Evolutionary conservation across 257 asterid genomes (phyloP).

Genomic region (Prunella vulgaris): DNA sequence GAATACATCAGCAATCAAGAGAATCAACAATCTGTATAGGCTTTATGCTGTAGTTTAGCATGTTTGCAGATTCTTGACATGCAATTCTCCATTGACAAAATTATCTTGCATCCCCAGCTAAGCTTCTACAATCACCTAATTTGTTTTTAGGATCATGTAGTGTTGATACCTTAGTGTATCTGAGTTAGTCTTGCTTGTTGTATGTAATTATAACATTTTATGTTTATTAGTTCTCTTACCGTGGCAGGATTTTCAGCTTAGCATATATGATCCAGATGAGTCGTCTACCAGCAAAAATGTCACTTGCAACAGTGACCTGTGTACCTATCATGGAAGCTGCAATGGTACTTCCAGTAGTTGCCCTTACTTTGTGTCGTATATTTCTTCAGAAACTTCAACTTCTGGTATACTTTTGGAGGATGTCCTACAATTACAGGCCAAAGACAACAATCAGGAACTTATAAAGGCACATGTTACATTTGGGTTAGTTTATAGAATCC

Average conservation of each 20-base stretch:
- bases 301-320: slow-evolving; percentile 56
- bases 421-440: slow-evolving; percentile 59
- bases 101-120: neutral
- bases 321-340: slow-evolving; percentile 46
- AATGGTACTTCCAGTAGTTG: slow-evolving; percentile 40
- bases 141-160: neutral
- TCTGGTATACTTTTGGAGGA: slow-evolving; percentile 84
- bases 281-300: slow-evolving; percentile 75
- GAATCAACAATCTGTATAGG: neutral
- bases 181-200: slow-evolving; percentile 7
- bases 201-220: neutral
- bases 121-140: neutral
- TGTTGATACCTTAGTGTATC: slow-evolving; percentile 4
- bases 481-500: slow-evolving; percentile 58
- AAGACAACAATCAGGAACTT: slow-evolving; percentile 34
- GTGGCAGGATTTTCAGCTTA: slow-evolving; percentile 74
- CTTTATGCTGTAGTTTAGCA: neutral
- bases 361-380: slow-evolving; percentile 74
- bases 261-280: slow-evolving; percentile 52
- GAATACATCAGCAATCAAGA: neutral
- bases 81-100: neutral
- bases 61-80: neutral
- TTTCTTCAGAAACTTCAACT: slow-evolving; percentile 83
- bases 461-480: slow-evolving; percentile 59
- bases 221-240: neutral